These are phyloP conservation scores for Tylopilus intermedius DNA, from an alignment of 768 basidiomycete species.

Conservation along the genomic window DNA sequence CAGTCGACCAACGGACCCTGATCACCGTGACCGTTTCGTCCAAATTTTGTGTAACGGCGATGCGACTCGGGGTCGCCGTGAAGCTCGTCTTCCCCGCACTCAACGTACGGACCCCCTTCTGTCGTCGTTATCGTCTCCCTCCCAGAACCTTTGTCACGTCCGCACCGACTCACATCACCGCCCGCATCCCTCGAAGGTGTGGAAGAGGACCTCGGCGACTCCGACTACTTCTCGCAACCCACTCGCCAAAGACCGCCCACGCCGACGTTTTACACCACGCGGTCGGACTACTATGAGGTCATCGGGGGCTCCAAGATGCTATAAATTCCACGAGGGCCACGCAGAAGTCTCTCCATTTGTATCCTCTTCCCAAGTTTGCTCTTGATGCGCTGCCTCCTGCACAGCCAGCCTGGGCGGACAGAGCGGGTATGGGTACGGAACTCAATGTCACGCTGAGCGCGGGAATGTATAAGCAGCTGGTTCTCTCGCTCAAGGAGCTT, in stretches of 20 bases:
- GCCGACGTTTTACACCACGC: slow-evolving; percentile 81
- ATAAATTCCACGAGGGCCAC: slow-evolving; percentile 51
- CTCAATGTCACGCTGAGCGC: slow-evolving; percentile 61
- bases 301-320: slow-evolving; percentile 60
- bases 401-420: slow-evolving; percentile 64
- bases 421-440: slow-evolving; percentile 51
- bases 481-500: slow-evolving; percentile 60
- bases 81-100: slow-evolving; percentile 4
- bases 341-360: slow-evolving; percentile 61
- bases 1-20: no score
- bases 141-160: slow-evolving; percentile 13
- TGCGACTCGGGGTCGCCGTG: slow-evolving; percentile 1
- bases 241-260: slow-evolving; percentile 46
- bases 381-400: slow-evolving; percentile 53
- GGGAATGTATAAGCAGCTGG: slow-evolving; percentile 63
- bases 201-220: slow-evolving; percentile 8
- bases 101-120: slow-evolving; percentile 4
- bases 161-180: slow-evolving; percentile 4
- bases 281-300: slow-evolving; percentile 69
- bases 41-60: slow-evolving; percentile 6
- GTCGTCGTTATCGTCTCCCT: neutral
- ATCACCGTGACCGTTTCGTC: no score
- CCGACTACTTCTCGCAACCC: slow-evolving; percentile 3
- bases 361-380: slow-evolving; percentile 74
- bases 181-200: slow-evolving; percentile 27